Evolutionary conservation across 2,329 filamentous ascomycete species (phyloP).

Genomic region (Phyllachora maydis): DNA sequence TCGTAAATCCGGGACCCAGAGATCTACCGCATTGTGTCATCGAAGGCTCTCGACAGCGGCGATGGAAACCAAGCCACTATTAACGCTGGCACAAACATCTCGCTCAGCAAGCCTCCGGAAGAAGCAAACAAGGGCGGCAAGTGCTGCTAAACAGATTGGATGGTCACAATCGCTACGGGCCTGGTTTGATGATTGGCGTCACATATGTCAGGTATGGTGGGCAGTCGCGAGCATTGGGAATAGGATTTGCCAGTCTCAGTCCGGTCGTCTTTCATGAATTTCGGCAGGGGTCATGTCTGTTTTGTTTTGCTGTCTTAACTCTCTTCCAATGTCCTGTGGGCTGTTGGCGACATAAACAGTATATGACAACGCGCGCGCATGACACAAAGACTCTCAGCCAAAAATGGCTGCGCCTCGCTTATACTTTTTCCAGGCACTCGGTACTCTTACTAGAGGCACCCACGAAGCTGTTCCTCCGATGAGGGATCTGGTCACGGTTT

Average conservation of each 20-base stretch:
- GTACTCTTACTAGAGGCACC: too few relatives aligned
- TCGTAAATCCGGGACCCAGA: constrained; percentile 35
- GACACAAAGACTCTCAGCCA: too few relatives aligned
- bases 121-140: constrained; percentile 6
- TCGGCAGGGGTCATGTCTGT: too few relatives aligned
- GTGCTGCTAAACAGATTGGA: constrained; percentile 7
- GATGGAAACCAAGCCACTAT: constrained; percentile 65
- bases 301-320: too few relatives aligned
- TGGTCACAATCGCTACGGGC: too few relatives aligned
- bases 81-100: constrained; percentile 62
- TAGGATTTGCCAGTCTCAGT: constrained; percentile 7
- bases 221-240: constrained; percentile 8
- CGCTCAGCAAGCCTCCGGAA: constrained; percentile 70
- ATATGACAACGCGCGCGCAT: too few relatives aligned
- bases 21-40: constrained; percentile 98
- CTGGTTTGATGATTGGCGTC: constrained; percentile 11
- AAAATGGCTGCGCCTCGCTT: too few relatives aligned
- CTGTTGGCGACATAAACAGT: too few relatives aligned
- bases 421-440: too few relatives aligned
- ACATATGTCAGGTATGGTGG: constrained; percentile 11
- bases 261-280: constrained; percentile 6
- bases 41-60: constrained; percentile 85
- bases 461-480: too few relatives aligned
- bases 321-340: too few relatives aligned
- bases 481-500: too few relatives aligned